These are phyloP conservation scores for Saccharomyces hybrid DNA, from an alignment of 1,139 yeast genomes.

Conservation along the genomic window DNA sequence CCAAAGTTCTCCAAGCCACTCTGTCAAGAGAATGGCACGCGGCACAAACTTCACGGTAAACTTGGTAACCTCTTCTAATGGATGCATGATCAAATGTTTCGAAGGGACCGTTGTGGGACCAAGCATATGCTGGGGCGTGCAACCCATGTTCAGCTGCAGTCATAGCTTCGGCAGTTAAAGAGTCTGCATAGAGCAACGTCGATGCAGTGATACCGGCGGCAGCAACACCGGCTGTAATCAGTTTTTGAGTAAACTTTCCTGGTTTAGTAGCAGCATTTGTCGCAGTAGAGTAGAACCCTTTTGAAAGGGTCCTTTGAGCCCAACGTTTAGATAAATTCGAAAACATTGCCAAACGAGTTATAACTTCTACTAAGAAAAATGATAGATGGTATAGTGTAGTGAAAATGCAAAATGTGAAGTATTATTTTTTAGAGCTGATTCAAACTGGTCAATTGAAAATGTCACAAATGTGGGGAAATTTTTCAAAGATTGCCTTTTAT, in stretches of 20 bases:
- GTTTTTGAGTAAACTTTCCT: constrained; percentile 2
- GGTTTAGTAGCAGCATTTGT: constrained; percentile 2
- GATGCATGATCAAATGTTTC: constrained; percentile 93
- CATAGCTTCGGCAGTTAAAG: constrained; percentile 88
- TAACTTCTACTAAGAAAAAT: background rate
- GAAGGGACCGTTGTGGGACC: constrained; percentile 94
- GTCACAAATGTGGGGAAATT: background rate
- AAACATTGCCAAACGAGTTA: constrained; percentile 5
- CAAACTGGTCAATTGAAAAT: constrained; percentile 2
- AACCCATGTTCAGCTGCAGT: constrained; percentile 99
- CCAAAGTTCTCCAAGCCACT: constrained; percentile 97
- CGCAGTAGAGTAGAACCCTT: constrained; percentile 4
- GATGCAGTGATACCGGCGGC: constrained; percentile 71
- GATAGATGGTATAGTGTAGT: background rate
- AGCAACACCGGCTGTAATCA: constrained; percentile 37
- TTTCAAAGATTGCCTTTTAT: background rate
- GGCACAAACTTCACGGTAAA: constrained; percentile 97
- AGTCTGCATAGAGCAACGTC: constrained; percentile 69
- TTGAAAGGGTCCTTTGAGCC: constrained; percentile 11
- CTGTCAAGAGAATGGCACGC: constrained; percentile 96
- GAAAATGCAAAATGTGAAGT: constrained; percentile 2
- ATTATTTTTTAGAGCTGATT: background rate
- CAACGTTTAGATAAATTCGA: constrained; percentile 10
- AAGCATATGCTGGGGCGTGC: constrained; percentile 86
- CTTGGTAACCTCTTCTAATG: constrained; percentile 98